Evolutionary conservation across 169 alveolate genomes (phyloP), one percentile per base, ranked within the genome.

Genomic region (Plasmodium coatneyi): DNA sequence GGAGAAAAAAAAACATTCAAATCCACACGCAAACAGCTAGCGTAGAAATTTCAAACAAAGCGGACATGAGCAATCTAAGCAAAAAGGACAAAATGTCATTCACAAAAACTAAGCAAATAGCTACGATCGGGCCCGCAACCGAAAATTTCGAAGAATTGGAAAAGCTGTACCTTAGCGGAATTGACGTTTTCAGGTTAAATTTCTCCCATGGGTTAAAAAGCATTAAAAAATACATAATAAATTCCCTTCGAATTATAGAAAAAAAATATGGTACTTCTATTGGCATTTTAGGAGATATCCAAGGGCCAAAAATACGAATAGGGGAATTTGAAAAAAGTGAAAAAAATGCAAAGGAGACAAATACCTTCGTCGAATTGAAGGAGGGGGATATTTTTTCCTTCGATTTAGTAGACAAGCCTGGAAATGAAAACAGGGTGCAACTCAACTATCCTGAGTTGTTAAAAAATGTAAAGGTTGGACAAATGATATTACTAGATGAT

Each of bases 111-210:
- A 95, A 95, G 80, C 97, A 96, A 95, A 97, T 96, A 12, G 97
- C 97, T 46, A 96, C 98, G 1, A 74, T 96, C 49, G 98, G 98
- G 2, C 98, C 98, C 4, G 93, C 98, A 39, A 92, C 97, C 22
- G 92, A 87, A 34, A 92, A 84, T 14, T 80, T 89, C 30, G 96
- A 83, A n/a, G 56, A 93, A 5, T 66, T 96, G 49, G 95, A 95
- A 90, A 84, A 94, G 19, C 49, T 97, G 30, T 96, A 95, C 71
- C 95, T 96, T 32, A 93, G 92, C n/a, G 98, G 98, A 9, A 95
- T 95, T 41, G 97, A 96, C 41, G 96, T 96, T 1, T 96, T 94
- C 92, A 93, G 98, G 28, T 92, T 96, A 52, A 96, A 96, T 86
- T 96, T 96, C 74, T 92, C 98, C 34, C 98, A 96, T 82, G 98